Conservation (phyloP, 2,329 filamentous ascomycete species). For the Diaporthe sp. region DNA sequence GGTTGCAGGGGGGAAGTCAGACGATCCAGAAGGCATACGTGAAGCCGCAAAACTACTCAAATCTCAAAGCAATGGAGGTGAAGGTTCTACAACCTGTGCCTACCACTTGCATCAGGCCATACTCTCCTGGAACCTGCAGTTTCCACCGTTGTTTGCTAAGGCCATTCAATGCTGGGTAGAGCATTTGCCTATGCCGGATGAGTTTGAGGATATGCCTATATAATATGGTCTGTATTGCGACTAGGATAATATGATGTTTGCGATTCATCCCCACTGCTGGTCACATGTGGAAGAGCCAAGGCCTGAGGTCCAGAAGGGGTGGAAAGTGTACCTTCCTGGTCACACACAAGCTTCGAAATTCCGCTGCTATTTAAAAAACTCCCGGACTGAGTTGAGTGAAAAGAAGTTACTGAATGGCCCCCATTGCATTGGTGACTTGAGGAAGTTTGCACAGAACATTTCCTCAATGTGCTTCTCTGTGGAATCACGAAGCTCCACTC, state of each 20-base stretch:
- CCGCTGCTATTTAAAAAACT: neutral
- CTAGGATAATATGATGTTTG: neutral
- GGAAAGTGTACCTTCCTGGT: neutral
- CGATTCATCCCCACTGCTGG: neutral
- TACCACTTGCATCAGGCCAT: conserved; percentile 53
- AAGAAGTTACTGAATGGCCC: neutral
- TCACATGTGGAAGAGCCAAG: neutral
- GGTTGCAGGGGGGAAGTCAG: conserved; percentile 50
- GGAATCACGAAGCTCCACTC: neutral
- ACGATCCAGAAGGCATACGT: conserved; percentile 45
- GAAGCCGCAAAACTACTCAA: conserved; percentile 45
- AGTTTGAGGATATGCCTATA: conserved; percentile 41
- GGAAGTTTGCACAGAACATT: neutral
- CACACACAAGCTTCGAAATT: too few species aligned
- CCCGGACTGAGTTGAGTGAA: neutral
- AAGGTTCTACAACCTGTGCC: conserved; percentile 37
- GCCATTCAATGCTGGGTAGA: conserved; percentile 53
- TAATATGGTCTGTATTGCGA: neutral
- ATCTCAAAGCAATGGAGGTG: conserved; percentile 47
- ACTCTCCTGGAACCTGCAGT: conserved; percentile 58
- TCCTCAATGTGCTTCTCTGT: neutral
- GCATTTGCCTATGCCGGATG: conserved; percentile 38
- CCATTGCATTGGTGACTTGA: neutral
- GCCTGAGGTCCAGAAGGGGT: neutral
- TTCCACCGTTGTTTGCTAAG: conserved; percentile 54